Conservation (phyloP, 345 rosid genomes). For the Rubroshorea leprosula region DNA sequence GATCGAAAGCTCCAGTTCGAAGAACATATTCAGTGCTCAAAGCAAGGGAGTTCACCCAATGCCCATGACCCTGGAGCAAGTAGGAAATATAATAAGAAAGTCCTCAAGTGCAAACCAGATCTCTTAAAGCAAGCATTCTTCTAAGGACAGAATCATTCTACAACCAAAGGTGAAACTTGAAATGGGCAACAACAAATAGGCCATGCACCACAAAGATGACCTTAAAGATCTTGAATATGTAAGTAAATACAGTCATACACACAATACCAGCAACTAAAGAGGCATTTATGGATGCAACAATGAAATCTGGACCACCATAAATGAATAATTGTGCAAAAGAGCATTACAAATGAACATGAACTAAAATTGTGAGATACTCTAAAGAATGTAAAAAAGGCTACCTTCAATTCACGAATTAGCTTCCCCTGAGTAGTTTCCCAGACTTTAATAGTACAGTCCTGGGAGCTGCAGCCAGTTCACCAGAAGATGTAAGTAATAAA, state of each 20-base stretch:
- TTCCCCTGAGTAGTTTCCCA: slow-evolving; percentile 99
- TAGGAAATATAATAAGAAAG: slow-evolving; percentile 7
- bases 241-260: background rate
- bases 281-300: background rate
- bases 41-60: too few species aligned
- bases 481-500: slow-evolving; percentile 14
- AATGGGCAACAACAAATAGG: background rate
- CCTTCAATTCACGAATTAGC: slow-evolving; percentile 94
- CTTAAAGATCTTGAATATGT: background rate
- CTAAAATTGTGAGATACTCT: background rate
- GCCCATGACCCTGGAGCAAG: too few species aligned
- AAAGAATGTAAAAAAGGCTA: too few species aligned
- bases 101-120: background rate
- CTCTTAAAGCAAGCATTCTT: background rate
- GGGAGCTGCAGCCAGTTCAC: slow-evolving; percentile 53
- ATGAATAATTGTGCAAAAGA: background rate
- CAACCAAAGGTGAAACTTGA: background rate
- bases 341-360: background rate
- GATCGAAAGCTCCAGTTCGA: too few species aligned
- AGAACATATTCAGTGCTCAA: too few species aligned
- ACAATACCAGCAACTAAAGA: background rate
- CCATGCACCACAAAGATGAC: background rate
- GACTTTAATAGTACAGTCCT: slow-evolving; percentile 91
- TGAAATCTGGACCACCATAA: background rate
- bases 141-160: background rate